These are phyloP conservation scores for Plasmodium vinckei DNA, from an alignment of 169 alveolate genomes.

Conservation along the genomic window DNA sequence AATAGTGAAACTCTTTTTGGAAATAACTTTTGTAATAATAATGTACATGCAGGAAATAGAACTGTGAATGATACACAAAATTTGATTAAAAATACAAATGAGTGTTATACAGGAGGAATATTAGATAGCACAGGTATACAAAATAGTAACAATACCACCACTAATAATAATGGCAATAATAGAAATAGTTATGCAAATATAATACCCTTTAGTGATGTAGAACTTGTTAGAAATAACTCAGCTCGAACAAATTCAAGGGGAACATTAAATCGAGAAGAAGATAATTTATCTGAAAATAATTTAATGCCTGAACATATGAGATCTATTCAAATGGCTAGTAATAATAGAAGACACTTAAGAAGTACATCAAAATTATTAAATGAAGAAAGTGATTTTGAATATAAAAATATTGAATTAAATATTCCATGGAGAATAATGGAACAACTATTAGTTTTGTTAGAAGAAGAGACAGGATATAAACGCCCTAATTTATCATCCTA, in stretches of 20 bases:
- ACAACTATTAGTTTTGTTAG: slow-evolving; percentile 45
- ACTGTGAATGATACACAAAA: not conserved
- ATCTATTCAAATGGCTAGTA: slow-evolving; percentile 69
- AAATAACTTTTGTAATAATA: not conserved
- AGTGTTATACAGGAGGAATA: slow-evolving; percentile 19
- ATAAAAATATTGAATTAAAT: slow-evolving; percentile 57
- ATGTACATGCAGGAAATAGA: not conserved
- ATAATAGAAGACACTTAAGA: slow-evolving; percentile 43
- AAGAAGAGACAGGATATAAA: slow-evolving; percentile 75
- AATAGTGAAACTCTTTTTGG: no score
- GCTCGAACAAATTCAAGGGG: slow-evolving; percentile 24
- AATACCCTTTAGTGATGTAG: slow-evolving; percentile 42
- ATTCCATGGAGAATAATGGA: slow-evolving; percentile 76
- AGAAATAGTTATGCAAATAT: slow-evolving; percentile 11
- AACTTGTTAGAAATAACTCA: slow-evolving; percentile 32
- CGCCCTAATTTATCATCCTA: slow-evolving; percentile 62
- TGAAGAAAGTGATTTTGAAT: slow-evolving; percentile 39
- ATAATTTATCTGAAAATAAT: slow-evolving; percentile 11
- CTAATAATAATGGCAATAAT: not conserved
- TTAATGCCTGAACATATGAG: slow-evolving; percentile 27
- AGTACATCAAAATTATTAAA: slow-evolving; percentile 44
- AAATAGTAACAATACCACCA: not conserved
- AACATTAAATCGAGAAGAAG: slow-evolving; percentile 14
- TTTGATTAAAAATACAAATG: slow-evolving; percentile 22
- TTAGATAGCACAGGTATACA: not conserved